Base-by-base conservation (phyloP, 2,329 filamentous ascomycete species). In the Macrophomina pseudophaseolina region DNA sequence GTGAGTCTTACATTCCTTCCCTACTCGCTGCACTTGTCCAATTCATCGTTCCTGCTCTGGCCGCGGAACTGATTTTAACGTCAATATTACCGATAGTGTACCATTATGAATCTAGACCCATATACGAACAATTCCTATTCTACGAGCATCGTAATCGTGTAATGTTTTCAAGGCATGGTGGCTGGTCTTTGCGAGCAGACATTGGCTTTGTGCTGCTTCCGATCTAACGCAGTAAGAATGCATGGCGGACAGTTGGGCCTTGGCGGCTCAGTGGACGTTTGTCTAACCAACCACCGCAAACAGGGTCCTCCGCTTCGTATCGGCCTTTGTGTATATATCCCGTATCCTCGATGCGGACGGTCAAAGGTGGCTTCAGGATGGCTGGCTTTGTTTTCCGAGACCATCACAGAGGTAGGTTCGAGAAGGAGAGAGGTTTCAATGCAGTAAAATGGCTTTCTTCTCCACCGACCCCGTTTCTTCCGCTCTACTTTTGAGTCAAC, bases 1-100 rank as follows among this genome's bases (percentile, higher is more conserved):
- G 67, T 74, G 68, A 73, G 66, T 68, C 46, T 40, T 7, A 58
- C 2, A 38, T 38, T 38, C 49, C 53, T 38, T 9, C 40, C 59
- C 46, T 42, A 7, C 28, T 59, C 30, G 32, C 51, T 16, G 28
- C 48, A 32, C 40, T 53, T 53, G 62, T 30, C 48, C 23, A 33
- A 30, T 56, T 42, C 49, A 30, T 35, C 8, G 48, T 52, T 46
- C 30, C 30, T 54, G 35, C 51, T 12, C 14, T 35, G n/a, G 32
- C 32, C 46, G 62, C 48, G 48, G 48, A 64, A 48, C 32, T 30
- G 18, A 7, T 30, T 62, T 62, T 62, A 62, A 62, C 58, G 38
- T n/a, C 11, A 23, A 30, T 14, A 11, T 30, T 16, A 32, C 28
- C 16, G 48, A 48, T 49, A 62, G 58, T 62, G 42, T 48, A 49